phyloP scores from a whole-genome alignment of 1,284 basidiomycete species.

The Porodaedalea pini region DNA sequence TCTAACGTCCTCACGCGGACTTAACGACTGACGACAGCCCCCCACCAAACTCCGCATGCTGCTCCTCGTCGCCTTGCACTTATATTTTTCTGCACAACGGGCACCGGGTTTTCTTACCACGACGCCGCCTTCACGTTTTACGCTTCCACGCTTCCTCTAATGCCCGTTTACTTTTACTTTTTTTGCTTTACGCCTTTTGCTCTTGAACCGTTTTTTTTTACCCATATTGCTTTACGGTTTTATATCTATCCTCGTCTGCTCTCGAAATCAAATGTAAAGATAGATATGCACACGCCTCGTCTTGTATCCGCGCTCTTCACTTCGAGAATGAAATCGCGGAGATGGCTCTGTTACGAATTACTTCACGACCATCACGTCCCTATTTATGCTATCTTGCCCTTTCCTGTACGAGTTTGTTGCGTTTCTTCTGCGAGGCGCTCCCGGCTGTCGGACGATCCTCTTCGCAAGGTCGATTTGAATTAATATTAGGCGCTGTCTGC shows the following conservation, averaged over 20 bases:
- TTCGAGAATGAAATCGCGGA: too few relatives aligned
- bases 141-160: background rate
- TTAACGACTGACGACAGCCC: slow-evolving; percentile 1
- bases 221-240: background rate
- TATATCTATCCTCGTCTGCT: background rate
- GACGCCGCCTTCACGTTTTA: background rate
- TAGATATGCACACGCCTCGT: slow-evolving; percentile 21
- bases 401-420: too few relatives aligned
- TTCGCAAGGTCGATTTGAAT: too few relatives aligned
- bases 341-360: too few relatives aligned
- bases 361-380: too few relatives aligned
- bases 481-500: too few relatives aligned
- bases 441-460: too few relatives aligned
- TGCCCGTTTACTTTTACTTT: background rate
- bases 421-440: too few relatives aligned
- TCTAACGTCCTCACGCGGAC: slow-evolving; percentile 20
- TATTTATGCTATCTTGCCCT: too few relatives aligned
- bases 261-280: slow-evolving; percentile 25
- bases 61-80: slow-evolving; percentile 26
- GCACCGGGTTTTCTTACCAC: slow-evolving; percentile 14
- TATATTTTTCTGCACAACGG: slow-evolving; percentile 25
- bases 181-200: background rate
- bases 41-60: background rate
- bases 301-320: background rate
- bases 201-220: too few relatives aligned